phyloP scores from a whole-genome alignment of 305 asterid species.

The Coffea humblotiana region DNA sequence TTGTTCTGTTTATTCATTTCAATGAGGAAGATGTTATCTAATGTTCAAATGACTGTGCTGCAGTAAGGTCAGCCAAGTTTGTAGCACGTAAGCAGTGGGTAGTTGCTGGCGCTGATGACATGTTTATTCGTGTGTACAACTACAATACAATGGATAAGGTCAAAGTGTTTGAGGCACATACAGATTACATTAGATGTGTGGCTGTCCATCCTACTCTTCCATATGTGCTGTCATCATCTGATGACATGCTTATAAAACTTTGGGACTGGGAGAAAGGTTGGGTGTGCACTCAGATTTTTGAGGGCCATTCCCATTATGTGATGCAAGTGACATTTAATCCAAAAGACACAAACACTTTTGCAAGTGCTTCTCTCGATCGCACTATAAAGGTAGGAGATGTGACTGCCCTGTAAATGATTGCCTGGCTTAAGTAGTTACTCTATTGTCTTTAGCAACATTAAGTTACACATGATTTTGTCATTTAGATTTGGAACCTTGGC shows the following conservation, averaged over 20 bases:
- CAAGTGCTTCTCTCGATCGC: conserved; percentile 99
- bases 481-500: conserved; percentile 97
- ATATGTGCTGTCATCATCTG: conserved; percentile 92
- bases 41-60: conserved; percentile 27
- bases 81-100: conserved; percentile 97
- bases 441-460: no score
- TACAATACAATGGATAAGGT: conserved; percentile 98
- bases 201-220: conserved; percentile 97
- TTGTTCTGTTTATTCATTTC: conserved; percentile 16
- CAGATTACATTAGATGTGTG: conserved; percentile 99
- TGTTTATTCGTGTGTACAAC: conserved; percentile 90
- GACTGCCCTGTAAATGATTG: neutral
- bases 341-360: conserved; percentile 97
- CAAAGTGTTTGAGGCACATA: conserved; percentile 93
- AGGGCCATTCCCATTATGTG: conserved; percentile 99
- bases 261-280: conserved; percentile 99
- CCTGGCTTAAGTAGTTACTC: no score
- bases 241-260: conserved; percentile 99
- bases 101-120: conserved; percentile 99
- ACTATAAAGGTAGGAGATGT: conserved; percentile 75
- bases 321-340: conserved; percentile 99
- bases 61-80: conserved; percentile 98
- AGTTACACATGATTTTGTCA: conserved; percentile 15
- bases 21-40: conserved; percentile 17
- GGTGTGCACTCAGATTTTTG: conserved; percentile 94